phyloP scores from a whole-genome alignment of 164 flowering plant genomes.

The Vitis rotundifolia region DNA sequence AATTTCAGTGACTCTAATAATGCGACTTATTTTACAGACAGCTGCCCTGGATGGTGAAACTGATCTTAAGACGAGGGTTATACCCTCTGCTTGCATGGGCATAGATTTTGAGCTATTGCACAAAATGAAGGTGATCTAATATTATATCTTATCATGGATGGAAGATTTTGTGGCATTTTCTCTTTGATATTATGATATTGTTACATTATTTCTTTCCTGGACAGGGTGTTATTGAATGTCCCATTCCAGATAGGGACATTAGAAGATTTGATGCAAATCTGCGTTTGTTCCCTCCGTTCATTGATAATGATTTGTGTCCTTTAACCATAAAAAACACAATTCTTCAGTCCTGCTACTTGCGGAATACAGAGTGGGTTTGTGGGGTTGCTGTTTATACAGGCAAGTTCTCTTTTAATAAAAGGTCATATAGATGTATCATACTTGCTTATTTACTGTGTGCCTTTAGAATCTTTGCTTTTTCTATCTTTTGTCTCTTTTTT shows the following conservation, averaged over 20 bases:
- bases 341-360: slow-evolving; percentile 95
- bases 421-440: no score
- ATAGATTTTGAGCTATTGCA: slow-evolving; percentile 78
- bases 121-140: slow-evolving; percentile 76
- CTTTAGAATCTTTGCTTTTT: no score
- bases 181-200: background rate
- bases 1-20: slow-evolving; percentile 5
- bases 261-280: slow-evolving; percentile 94
- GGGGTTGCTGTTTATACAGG: slow-evolving; percentile 99
- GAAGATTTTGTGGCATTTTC: background rate
- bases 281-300: slow-evolving; percentile 93
- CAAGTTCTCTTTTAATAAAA: slow-evolving; percentile 28
- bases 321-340: slow-evolving; percentile 91
- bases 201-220: slow-evolving; percentile 6
- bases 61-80: slow-evolving; percentile 85
- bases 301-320: slow-evolving; percentile 93
- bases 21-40: slow-evolving; percentile 52
- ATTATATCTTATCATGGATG: slow-evolving; percentile 5
- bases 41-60: slow-evolving; percentile 97
- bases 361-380: slow-evolving; percentile 99
- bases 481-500: background rate
- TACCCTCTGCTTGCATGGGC: slow-evolving; percentile 91
- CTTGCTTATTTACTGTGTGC: no score
- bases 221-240: slow-evolving; percentile 98
- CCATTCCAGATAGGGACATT: slow-evolving; percentile 91